These are phyloP conservation scores for Ustilago shanxiensis DNA, from an alignment of 1,284 basidiomycete genomes.

Conservation along the genomic window DNA sequence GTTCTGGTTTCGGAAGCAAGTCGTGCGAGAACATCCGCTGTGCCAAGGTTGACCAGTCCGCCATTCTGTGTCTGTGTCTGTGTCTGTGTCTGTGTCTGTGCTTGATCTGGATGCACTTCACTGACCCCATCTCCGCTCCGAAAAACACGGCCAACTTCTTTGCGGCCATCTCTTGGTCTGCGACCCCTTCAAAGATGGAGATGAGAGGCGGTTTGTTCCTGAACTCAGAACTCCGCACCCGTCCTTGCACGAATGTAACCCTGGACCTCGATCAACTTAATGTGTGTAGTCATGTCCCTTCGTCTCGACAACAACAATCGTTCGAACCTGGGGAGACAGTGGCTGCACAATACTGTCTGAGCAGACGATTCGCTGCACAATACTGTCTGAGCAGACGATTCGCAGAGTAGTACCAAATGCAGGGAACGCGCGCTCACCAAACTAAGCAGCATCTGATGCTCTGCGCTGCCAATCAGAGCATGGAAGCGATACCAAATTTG, in stretches of 20 bases:
- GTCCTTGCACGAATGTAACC: neutral
- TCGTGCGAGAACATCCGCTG: neutral
- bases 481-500: conserved; percentile 9
- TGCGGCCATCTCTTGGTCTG: neutral
- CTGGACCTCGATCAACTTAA: neutral
- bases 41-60: conserved; percentile 5
- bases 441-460: neutral
- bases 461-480: conserved; percentile 11
- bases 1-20: too few relatives aligned
- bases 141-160: neutral
- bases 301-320: too few relatives aligned
- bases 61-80: too few relatives aligned
- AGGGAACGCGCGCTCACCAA: neutral
- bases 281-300: too few relatives aligned
- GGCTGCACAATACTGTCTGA: too few relatives aligned
- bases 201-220: neutral
- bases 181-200: neutral
- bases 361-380: too few relatives aligned
- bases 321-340: too few relatives aligned
- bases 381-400: neutral
- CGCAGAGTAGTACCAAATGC: neutral
- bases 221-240: neutral
- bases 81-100: neutral
- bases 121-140: neutral
- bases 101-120: neutral